These are phyloP conservation scores for Marasmius sp. DNA, from an alignment of 1,284 basidiomycete genomes.

Conservation along the genomic window DNA sequence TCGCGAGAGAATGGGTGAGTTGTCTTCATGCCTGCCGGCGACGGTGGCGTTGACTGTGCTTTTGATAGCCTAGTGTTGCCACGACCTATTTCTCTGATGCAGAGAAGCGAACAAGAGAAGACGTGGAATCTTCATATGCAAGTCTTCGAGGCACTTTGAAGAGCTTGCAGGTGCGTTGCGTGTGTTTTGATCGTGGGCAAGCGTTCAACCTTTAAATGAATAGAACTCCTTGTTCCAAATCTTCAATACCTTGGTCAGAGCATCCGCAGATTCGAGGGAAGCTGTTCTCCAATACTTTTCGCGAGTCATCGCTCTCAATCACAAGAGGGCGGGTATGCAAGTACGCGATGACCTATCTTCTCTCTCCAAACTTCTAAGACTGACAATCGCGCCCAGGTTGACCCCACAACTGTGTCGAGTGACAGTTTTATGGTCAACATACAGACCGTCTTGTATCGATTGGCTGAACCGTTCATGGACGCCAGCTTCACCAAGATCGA, in stretches of 20 bases:
- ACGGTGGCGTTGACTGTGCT: conserved; percentile 5
- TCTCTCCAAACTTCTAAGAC: not conserved
- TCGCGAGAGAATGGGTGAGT: conserved; percentile 85
- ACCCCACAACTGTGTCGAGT: conserved; percentile 81
- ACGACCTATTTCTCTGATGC: conserved; percentile 84
- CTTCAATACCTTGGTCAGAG: conserved; percentile 86
- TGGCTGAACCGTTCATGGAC: conserved; percentile 98
- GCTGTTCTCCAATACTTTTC: conserved; percentile 86
- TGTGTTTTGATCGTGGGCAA: not conserved
- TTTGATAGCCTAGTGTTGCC: conserved; percentile 69
- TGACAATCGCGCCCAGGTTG: conserved; percentile 53
- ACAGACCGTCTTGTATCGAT: conserved; percentile 78
- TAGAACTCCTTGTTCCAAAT: conserved; percentile 84
- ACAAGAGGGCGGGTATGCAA: conserved; percentile 88
- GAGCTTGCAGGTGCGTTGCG: conserved; percentile 65
- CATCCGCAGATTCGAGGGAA: conserved; percentile 80
- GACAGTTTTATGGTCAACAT: conserved; percentile 95
- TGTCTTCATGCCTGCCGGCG: not conserved
- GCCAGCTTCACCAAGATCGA: conserved; percentile 90
- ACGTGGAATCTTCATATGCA: conserved; percentile 82
- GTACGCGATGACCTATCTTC: conserved; percentile 32
- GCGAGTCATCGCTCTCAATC: conserved; percentile 73
- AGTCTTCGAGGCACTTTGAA: conserved; percentile 82
- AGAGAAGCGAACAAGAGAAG: conserved; percentile 69
- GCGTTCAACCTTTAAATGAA: conserved; percentile 4